Evolutionary conservation across 805 yeast species (phyloP).

Genomic region (Ogataea haglerorum): DNA sequence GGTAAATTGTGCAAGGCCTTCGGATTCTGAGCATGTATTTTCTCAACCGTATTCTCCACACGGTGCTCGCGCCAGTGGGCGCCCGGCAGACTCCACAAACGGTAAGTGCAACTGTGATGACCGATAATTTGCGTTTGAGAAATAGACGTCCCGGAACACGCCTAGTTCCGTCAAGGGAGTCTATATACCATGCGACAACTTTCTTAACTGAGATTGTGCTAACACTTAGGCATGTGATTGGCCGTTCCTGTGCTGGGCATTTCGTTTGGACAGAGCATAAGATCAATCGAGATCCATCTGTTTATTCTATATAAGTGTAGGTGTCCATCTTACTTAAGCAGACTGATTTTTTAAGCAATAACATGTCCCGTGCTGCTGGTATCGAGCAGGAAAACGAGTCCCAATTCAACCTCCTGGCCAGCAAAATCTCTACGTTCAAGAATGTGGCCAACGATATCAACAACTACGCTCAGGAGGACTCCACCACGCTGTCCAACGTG

Average conservation of each 20-base stretch:
- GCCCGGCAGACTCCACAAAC: no score
- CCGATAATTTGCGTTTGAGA: slow-evolving; percentile 37
- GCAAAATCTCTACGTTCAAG: slow-evolving; percentile 61
- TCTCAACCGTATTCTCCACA: no score
- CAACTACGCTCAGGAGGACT: slow-evolving; percentile 56
- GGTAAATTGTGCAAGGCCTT: neutral
- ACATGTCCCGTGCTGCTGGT: slow-evolving; percentile 31
- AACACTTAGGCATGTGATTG: slow-evolving; percentile 1
- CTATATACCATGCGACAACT: slow-evolving; percentile 35
- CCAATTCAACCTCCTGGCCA: slow-evolving; percentile 59
- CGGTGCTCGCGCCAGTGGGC: no score
- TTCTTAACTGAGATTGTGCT: slow-evolving; percentile 17
- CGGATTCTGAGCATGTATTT: neutral
- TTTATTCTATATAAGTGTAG: neutral
- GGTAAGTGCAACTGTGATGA: slow-evolving; percentile 25
- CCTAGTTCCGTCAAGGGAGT: slow-evolving; percentile 31
- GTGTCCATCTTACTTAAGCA: slow-evolving; percentile 4
- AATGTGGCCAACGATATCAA: slow-evolving; percentile 67
- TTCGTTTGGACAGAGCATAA: neutral
- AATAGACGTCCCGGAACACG: slow-evolving; percentile 29
- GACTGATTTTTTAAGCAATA: slow-evolving; percentile 1
- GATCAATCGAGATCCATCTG: neutral
- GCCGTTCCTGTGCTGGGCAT: neutral
- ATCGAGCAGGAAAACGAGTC: slow-evolving; percentile 52
- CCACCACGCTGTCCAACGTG: slow-evolving; percentile 38